Percentiles rank a stretch among this genome's conserved stretches.
phyloP scores from a whole-genome alignment of 768 basidiomycete species.

The Termitomyces eurrhizus region DNA sequence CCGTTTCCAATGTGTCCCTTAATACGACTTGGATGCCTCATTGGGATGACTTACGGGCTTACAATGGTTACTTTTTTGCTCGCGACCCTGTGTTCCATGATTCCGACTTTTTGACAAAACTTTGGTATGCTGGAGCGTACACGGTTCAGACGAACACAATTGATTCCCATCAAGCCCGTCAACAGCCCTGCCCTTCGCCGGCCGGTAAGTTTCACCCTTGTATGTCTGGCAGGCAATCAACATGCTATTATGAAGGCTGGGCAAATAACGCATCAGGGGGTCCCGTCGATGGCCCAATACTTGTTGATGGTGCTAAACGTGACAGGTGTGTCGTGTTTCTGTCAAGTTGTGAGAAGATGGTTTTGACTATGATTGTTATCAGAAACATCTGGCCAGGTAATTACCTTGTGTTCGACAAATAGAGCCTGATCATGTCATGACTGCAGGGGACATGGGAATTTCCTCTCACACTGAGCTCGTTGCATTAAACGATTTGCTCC shows the following conservation, averaged over 20 bases:
- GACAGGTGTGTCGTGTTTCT: constrained; percentile 31
- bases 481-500: constrained; percentile 29
- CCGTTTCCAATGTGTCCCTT: constrained; percentile 39
- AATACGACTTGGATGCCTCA: constrained; percentile 47
- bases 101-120: constrained; percentile 41
- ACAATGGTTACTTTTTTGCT: constrained; percentile 46
- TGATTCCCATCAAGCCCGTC: constrained; percentile 30
- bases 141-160: constrained; percentile 50
- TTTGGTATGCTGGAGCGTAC: constrained; percentile 55
- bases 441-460: constrained; percentile 37
- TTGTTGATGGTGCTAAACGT: constrained; percentile 52
- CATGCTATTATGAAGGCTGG: constrained; percentile 32
- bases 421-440: neutral
- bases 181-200: constrained; percentile 25
- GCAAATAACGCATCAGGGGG: constrained; percentile 45
- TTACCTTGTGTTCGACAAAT: too few relatives aligned
- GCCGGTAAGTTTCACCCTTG: constrained; percentile 9
- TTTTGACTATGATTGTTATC: neutral
- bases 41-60: constrained; percentile 40
- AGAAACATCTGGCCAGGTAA: constrained; percentile 27
- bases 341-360: neutral
- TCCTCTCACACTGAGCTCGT: constrained; percentile 35
- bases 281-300: constrained; percentile 43
- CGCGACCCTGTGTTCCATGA: constrained; percentile 38
- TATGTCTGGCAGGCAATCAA: neutral